A percentile compares a stretch with the other conserved stretches of the same genome.
Conservation (phyloP, 148 eudicot genomes). For the Salicornia ramosissima region DNA sequence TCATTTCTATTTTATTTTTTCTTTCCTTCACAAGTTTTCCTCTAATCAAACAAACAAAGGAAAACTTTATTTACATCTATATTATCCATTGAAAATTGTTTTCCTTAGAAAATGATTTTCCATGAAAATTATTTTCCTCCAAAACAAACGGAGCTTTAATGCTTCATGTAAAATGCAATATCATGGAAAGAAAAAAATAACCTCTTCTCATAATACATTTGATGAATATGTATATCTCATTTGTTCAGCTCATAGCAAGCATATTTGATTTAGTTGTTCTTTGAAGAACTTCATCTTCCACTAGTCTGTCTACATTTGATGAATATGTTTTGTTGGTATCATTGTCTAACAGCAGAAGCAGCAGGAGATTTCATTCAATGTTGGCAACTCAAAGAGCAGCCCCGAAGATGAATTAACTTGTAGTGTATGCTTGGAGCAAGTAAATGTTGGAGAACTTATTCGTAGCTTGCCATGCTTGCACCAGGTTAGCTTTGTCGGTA, state of each 20-base stretch:
- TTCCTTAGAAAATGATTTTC: too few relatives aligned
- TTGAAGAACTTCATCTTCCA: not conserved
- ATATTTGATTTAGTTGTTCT: not conserved
- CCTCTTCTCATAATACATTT: too few relatives aligned
- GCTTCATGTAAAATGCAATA: too few relatives aligned
- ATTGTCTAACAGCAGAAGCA: conserved; percentile 41
- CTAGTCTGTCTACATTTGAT: not conserved
- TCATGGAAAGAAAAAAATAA: too few relatives aligned
- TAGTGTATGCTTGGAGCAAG: conserved; percentile 96
- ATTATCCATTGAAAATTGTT: too few relatives aligned
- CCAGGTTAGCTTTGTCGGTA: conserved; percentile 45
- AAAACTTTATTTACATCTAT: too few relatives aligned
- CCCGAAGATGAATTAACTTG: conserved; percentile 81
- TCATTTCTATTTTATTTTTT: too few relatives aligned
- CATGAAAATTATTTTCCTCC: too few relatives aligned
- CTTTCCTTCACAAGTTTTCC: too few relatives aligned
- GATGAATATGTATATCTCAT: too few relatives aligned
- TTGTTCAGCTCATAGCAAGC: not conserved
- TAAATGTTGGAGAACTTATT: conserved; percentile 63
- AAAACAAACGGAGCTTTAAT: too few relatives aligned
- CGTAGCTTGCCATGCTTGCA: conserved; percentile 96
- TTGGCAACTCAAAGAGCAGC: conserved; percentile 33
- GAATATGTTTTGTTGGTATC: not conserved
- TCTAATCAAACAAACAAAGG: too few relatives aligned
- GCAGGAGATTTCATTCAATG: conserved; percentile 42